Evolutionary conservation across 2,329 filamentous ascomycete species (phyloP), one percentile per base, ranked within the genome.

Genomic region (Onygenales sp.): DNA sequence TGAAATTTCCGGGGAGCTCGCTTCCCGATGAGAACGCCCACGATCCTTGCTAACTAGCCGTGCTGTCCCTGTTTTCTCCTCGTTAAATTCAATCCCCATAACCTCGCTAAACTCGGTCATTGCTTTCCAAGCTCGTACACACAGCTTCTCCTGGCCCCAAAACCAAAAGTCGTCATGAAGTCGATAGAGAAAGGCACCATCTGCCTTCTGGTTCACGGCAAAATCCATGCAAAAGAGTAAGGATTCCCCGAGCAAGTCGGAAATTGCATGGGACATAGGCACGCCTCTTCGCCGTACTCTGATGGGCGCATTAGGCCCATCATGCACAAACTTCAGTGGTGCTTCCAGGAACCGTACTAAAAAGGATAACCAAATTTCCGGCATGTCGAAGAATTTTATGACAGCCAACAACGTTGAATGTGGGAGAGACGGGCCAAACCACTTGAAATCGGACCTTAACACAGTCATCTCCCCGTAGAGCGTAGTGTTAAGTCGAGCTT

Each of bases 131-230:
- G 80, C 83, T 43, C 75, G 72, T 21, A 76, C 72, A n/a, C 78
- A 79, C 2, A 69, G 72, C 2, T 69, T 57, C 47, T 82, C 76
- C 5, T 80, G 72, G 7, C 78, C 76, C 82, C 82, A 86, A 62
- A 85, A 82, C 83, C 82, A 86, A 50, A 85, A 73, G 58, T 86
- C 82, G 57, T 85, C 83, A 50, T 84, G 77, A 39, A 85, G 71
- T 10, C 84, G 78, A 63, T 83, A 83, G 9, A 86, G 65, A n/a
- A 75, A 70, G 1, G 70, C 68, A 0, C 81, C 81, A 5, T 69
- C 57, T 0, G 82, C 81, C 1, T 70, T 67, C 55, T 79, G 76
- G 54, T 85, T 86, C 53, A 86, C 75, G 0, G 82, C 74, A 60
- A 81, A 82, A 61, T 86, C 84, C 59, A 86, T 76, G 55, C 79